Conservation (phyloP, 306 rosid species). For the Pyrus bretschneideri region DNA sequence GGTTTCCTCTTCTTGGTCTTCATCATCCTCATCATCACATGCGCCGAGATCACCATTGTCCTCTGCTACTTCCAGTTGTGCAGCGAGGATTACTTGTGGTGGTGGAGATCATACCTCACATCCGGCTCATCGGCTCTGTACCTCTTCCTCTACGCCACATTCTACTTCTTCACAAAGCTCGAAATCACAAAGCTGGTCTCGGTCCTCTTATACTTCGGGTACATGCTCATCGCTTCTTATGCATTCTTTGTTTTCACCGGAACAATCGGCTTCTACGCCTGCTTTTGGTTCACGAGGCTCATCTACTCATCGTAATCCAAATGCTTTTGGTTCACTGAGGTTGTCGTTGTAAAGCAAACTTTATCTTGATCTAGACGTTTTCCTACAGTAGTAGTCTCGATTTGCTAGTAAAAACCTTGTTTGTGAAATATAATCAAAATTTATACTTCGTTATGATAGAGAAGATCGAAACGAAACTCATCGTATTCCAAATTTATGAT, state of each 20-base stretch:
- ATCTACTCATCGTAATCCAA: constrained; percentile 65
- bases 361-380: too few relatives aligned
- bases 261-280: constrained; percentile 88
- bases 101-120: constrained; percentile 98
- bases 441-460: too few relatives aligned
- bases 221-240: constrained; percentile 91
- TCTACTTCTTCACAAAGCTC: constrained; percentile 98
- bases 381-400: too few relatives aligned
- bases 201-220: constrained; percentile 75
- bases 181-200: constrained; percentile 94
- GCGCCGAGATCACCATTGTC: constrained; percentile 90
- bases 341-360: too few relatives aligned
- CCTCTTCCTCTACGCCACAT: constrained; percentile 88
- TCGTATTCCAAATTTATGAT: too few relatives aligned
- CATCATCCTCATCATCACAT: constrained; percentile 75
- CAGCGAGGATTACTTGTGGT: constrained; percentile 97
- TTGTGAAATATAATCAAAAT: too few relatives aligned
- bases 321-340: too few relatives aligned
- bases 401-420: too few relatives aligned
- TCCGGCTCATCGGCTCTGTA: constrained; percentile 91
- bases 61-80: constrained; percentile 98
- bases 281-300: constrained; percentile 97
- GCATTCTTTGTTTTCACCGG: constrained; percentile 94
- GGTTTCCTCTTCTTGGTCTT: constrained; percentile 96
- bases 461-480: too few relatives aligned